A percentile compares a stretch with the other conserved stretches of the same genome.
Evolutionary conservation across 2,329 filamentous ascomycete genomes (phyloP).

Genomic region (Septoria petroselini): DNA sequence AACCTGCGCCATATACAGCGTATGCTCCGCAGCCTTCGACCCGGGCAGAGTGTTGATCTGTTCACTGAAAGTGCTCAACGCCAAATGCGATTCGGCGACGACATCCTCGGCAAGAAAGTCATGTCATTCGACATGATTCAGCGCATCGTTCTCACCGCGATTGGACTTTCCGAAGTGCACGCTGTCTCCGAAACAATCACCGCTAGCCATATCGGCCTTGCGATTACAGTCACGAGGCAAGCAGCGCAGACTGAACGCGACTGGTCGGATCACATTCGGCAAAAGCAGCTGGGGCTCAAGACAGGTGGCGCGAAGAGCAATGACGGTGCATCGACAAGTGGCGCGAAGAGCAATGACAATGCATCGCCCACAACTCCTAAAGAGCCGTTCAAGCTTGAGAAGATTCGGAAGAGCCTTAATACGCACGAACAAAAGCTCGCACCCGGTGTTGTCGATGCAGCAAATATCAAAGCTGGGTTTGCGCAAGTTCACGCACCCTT

Average conservation of each 20-base stretch:
- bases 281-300: constrained; percentile 1
- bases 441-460: constrained; percentile 74
- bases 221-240: constrained; percentile 25
- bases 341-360: neutral
- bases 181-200: constrained; percentile 33
- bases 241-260: constrained; percentile 24
- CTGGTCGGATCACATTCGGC: constrained; percentile 16
- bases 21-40: constrained; percentile 54
- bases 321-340: neutral
- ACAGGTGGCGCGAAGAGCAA: neutral
- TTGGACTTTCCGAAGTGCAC: constrained; percentile 48
- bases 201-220: constrained; percentile 39
- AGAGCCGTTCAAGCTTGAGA: constrained; percentile 38
- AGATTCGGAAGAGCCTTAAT: constrained; percentile 59
- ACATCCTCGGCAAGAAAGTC: constrained; percentile 51
- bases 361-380: too few relatives aligned
- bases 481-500: constrained; percentile 76
- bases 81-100: constrained; percentile 31
- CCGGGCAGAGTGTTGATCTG: constrained; percentile 28
- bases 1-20: constrained; percentile 64
- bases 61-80: constrained; percentile 20
- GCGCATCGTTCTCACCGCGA: constrained; percentile 54
- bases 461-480: constrained; percentile 83
- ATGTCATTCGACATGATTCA: constrained; percentile 59
- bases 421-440: constrained; percentile 80